Base-by-base conservation (phyloP, 2,329 filamentous ascomycete genomes). In the Chaetomium olivaceum region DNA sequence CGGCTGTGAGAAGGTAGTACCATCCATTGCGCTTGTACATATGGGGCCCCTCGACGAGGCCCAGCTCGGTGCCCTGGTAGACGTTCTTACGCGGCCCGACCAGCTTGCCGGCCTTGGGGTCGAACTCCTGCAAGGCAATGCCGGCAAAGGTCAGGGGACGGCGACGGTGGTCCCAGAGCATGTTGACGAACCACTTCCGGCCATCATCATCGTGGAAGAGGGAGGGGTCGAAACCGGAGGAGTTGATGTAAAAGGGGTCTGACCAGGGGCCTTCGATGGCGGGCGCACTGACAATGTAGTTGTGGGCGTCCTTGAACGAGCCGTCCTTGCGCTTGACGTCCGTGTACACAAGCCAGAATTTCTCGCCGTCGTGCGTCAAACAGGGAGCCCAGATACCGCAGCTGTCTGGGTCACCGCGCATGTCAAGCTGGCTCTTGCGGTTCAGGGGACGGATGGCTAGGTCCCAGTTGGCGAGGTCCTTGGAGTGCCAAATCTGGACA, bases 311-410 rank as follows among this genome's bases (percentile, higher is more conserved):
- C 73, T 87, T 88, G 80, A 87, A 88, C 2, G 82, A 85, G 14
- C 87, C 87, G 69, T 89, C 87, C 73, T 89, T 89, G 68, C 87
- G 85, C 76, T 88, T 89, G 19, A 89, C 86, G 70, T 89, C 85
- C 0, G 86, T 88, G 73, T 87, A 89, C 1, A 89, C 86, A 5
- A 89, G 81, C 81, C 83, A 89, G 75, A 88, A 89, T 62, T 77
- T 81, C 2, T 82, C 78, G 55, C 85, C 85, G 68, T 88, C 86
- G 69, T 89, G 85, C 0, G 82, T 85, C 23, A 89, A 79, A 70
- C 87, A 89, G 0, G 87, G 87, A 1, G 87, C 86, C 85, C 86
- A 89, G n/a, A 89, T 77, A 46, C 85, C 85, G 70, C 85, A 85
- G 73, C 83, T 85, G 72, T 87, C 84, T 0, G 85, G 84, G 70